Evolutionary conservation across 352 stramenopile genomes (phyloP), one percentile per base, ranked within the genome.

Genomic region (Pythium volutum): DNA sequence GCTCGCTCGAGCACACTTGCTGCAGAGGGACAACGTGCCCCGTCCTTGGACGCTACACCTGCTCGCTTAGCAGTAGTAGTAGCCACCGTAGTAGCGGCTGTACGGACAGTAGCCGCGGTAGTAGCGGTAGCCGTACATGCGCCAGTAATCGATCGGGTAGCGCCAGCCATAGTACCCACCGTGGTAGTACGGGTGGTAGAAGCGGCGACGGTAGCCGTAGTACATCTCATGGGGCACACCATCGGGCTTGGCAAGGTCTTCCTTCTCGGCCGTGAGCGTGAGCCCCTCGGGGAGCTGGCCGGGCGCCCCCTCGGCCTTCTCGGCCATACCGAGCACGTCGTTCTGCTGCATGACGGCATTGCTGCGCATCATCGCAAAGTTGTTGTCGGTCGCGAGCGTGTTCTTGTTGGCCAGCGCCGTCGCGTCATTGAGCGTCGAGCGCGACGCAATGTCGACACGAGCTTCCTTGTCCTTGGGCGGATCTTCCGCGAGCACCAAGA

Each of bases 141-240:
- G 74, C 74, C 73, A 81, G 59, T 70, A 79, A 49, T 33, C 50
- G 22, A 77, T 48, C 36, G 74, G 72, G 61, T 75, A 79, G 60
- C 73, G 69, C 69, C 69, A 80, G 47, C 73, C 72, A 38, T 69
- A 75, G 54, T 69, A 64, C 26, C 71, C 66, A 20, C 72, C 63
- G 27, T 60, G 62, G 42, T 39, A 62, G 39, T 43, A 54, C 20
- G 72, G 64, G 63, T 71, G 76, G 22, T 38, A 63, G 55, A 75
- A 81, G 51, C 73, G 70, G 27, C 53, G 31, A 31, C 62, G 61
- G 39, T 66, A 75, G 18, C 60, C 51, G 48, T 62, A 70, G 42
- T 47, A 69, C 16, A 51, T 27, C 48, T 69, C 62, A 20, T 59
- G 58, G 6, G 34, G 26, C 27, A 36, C 29, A 22, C 54, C 61